Percentiles rank a stretch among this genome's conserved stretches.
phyloP scores from a whole-genome alignment of 495 filamentous ascomycete species.

The Cercophora newfieldiana region DNA sequence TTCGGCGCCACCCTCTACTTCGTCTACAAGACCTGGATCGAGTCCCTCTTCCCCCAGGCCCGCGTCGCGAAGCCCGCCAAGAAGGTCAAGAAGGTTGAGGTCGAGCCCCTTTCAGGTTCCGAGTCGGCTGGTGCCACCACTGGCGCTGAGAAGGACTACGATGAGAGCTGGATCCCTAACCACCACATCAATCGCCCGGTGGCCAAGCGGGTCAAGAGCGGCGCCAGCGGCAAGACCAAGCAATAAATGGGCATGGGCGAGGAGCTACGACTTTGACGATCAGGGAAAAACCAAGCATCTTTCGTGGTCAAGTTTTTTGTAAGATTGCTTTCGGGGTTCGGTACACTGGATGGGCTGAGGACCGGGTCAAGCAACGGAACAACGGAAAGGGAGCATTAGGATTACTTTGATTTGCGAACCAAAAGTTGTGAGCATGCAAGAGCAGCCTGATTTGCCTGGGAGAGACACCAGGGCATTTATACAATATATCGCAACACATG shows the following conservation, averaged over 20 bases:
- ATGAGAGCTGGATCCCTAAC: slow-evolving; percentile 94
- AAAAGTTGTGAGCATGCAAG: not conserved
- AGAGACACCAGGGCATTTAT: not conserved
- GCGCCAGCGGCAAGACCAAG: slow-evolving; percentile 60
- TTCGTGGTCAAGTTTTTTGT: slow-evolving; percentile 2
- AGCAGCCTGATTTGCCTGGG: not conserved
- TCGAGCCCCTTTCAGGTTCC: slow-evolving; percentile 63
- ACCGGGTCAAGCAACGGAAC: not conserved
- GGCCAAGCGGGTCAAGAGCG: slow-evolving; percentile 76
- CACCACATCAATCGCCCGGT: slow-evolving; percentile 86
- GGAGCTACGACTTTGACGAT: slow-evolving; percentile 8
- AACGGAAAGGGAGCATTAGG: not conserved
- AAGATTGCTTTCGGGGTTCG: slow-evolving; percentile 18
- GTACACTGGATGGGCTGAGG: not conserved
- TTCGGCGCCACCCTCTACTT: slow-evolving; percentile 86
- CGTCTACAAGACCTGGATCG: slow-evolving; percentile 97
- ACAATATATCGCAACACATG: not conserved
- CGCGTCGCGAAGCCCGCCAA: slow-evolving; percentile 62
- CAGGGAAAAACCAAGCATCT: not conserved
- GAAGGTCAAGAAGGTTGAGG: slow-evolving; percentile 59
- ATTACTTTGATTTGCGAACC: slow-evolving; percentile 6
- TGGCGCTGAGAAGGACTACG: slow-evolving; percentile 67
- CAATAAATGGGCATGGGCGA: slow-evolving; percentile 18
- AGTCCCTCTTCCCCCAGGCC: slow-evolving; percentile 93
- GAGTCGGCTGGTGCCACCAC: slow-evolving; percentile 69